These are phyloP conservation scores for Camellia oleifera DNA, from an alignment of 179 eudicot species.

Conservation along the genomic window DNA sequence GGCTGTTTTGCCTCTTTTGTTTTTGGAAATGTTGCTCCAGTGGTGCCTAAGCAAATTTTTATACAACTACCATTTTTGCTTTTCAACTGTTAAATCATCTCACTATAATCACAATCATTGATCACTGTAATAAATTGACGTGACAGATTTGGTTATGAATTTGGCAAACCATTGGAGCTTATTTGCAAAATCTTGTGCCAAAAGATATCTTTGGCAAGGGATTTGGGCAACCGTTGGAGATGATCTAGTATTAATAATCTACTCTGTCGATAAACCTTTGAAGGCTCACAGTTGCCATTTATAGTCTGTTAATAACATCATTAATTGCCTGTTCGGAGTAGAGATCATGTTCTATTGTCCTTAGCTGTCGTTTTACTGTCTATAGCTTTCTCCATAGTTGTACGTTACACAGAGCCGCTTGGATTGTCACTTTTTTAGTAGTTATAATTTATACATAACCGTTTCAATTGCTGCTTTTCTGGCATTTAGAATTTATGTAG, in stretches of 20 bases:
- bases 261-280: neutral
- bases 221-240: no score
- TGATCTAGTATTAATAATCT: neutral
- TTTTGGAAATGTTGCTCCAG: no score
- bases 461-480: neutral
- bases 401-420: neutral
- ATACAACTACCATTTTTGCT: no score
- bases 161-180: no score
- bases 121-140: no score
- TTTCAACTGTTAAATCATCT: no score
- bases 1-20: no score
- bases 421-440: neutral
- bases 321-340: neutral
- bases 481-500: neutral
- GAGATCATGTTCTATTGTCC: neutral
- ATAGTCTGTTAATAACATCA: neutral
- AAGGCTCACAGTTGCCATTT: neutral
- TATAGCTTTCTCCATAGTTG: neutral
- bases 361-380: neutral
- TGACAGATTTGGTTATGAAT: no score
- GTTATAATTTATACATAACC: neutral
- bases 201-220: no score
- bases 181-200: no score
- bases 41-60: no score
- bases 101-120: no score